phyloP scores from a whole-genome alignment of 805 yeast genomes.

The Wickerhamomyces subpelliculosus region DNA sequence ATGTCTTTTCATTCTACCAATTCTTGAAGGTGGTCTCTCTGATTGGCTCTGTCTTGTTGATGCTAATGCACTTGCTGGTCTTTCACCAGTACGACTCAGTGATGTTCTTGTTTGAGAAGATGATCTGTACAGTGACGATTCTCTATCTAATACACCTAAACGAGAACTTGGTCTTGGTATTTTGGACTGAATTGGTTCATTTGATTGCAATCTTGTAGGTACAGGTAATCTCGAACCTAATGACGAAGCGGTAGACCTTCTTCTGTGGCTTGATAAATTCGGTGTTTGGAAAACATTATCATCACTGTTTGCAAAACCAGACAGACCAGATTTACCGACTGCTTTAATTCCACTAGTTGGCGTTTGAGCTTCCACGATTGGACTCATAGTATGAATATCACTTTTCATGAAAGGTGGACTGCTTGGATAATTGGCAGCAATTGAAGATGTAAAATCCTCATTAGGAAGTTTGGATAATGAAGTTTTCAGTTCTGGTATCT shows the following conservation, averaged over 20 bases:
- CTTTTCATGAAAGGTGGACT: not conserved
- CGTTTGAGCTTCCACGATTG: not conserved
- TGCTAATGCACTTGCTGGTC: constrained; percentile 16
- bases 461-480: not conserved
- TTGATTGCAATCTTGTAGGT: constrained; percentile 2
- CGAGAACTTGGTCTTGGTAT: constrained; percentile 19
- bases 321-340: no score
- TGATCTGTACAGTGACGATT: not conserved
- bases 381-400: not conserved
- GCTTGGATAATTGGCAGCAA: not conserved
- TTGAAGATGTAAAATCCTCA: no score
- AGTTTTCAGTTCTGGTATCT: constrained; percentile 13
- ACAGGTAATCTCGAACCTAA: constrained; percentile 8
- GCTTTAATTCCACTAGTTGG: no score
- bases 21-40: constrained; percentile 7
- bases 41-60: constrained; percentile 9
- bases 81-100: no score
- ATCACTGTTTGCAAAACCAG: no score
- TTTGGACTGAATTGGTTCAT: constrained; percentile 1
- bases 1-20: constrained; percentile 8
- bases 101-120: constrained; percentile 3
- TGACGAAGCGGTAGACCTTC: constrained; percentile 4
- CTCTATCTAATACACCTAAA: not conserved
- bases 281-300: constrained; percentile 13
- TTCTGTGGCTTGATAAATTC: constrained; percentile 5